Evolutionary conservation across 2,329 filamentous ascomycete genomes (phyloP), one percentile per base, ranked within the genome.

Genomic region (Chrysoporthe puriensis): DNA sequence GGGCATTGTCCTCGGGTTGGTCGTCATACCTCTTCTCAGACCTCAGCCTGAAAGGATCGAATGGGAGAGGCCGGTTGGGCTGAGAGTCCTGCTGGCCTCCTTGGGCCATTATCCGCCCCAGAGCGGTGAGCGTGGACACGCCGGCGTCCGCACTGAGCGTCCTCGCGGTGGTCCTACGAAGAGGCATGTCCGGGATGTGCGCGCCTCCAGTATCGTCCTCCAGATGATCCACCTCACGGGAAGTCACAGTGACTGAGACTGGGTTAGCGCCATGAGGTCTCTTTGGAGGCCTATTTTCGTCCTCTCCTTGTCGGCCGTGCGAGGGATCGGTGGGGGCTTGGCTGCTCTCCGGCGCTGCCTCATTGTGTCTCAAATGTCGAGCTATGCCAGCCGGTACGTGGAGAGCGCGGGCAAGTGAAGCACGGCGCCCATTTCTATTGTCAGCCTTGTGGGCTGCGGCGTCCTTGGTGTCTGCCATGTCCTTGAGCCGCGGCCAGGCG

Each of bases 161-260:
- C 42, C 65, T 60, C 36, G 40, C 57, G 26, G 59, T 42, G n/a
- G 63, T 46, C 54, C 66, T 66, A 34, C 69, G 69, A 44, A 70
- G 63, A 34, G 69, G 69, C 13, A 70, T 70, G 18, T 69, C 66
- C 16, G 69, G 69, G 32, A 70, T 66, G 3, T 64, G 63, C 8
- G 66, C 69, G 14, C 66, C 66, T 11, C 54, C 43, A 42, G 36
- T n/a, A 32, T 70, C 64, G 3, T 62, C 60, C 4, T 40, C 66
- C 43, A 32, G 26, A 18, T 48, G 43, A 16, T 40, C 60, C 58
- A 57, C 44, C 32, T 62, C 62, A 26, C 52, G 59, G 34, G 54
- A 5, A 26, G 62, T 54, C 18, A 63, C 50, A 32, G 62, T 26
- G n/a, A 65, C 56, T 14, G 58, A 48, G 1, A 36, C 26, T 6